Conservation (phyloP, 352 stramenopile species). For the Pythium pyrilobum region DNA sequence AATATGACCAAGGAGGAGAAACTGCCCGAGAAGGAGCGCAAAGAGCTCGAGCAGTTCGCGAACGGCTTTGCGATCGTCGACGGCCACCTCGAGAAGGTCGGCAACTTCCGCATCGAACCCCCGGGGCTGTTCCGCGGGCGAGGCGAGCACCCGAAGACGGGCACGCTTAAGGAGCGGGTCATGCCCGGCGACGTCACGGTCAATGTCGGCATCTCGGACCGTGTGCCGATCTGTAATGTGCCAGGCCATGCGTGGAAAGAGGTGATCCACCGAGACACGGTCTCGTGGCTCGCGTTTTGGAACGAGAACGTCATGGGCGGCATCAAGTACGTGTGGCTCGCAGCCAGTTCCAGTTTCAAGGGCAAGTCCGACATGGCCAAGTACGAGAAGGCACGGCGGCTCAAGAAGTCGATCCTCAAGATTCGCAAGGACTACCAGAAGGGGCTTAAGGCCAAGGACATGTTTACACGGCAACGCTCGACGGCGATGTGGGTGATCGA, state of each 20-base stretch:
- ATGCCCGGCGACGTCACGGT: conserved; percentile 96
- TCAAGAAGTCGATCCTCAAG: conserved; percentile 98
- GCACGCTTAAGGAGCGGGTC: conserved; percentile 96
- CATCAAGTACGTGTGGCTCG: conserved; percentile 99
- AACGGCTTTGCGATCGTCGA: conserved; percentile 98
- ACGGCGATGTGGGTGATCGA: conserved; percentile 99
- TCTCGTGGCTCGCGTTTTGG: conserved; percentile 93
- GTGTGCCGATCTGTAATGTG: conserved; percentile 88
- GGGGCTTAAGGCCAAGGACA: conserved; percentile 87
- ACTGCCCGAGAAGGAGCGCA: conserved; percentile 81
- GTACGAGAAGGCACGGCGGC: conserved; percentile 97
- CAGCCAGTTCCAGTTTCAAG: conserved; percentile 98
- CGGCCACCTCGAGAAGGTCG: conserved; percentile 97
- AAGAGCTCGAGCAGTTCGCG: conserved; percentile 89
- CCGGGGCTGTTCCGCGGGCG: conserved; percentile 97
- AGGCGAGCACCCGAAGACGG: conserved; percentile 99
- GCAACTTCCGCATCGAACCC: conserved; percentile 97
- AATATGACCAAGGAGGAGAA: conserved; percentile 96
- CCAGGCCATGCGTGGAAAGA: conserved; percentile 96
- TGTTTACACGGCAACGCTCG: conserved; percentile 91
- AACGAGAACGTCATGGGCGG: conserved; percentile 99
- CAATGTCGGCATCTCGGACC: conserved; percentile 94
- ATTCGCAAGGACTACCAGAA: conserved; percentile 91
- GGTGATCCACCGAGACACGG: conserved; percentile 92
- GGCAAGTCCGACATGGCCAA: conserved; percentile 98